Evolutionary conservation across 371 early-diverging fungal genomes (phyloP).

Genomic region (Saksenaea oblongispora): DNA sequence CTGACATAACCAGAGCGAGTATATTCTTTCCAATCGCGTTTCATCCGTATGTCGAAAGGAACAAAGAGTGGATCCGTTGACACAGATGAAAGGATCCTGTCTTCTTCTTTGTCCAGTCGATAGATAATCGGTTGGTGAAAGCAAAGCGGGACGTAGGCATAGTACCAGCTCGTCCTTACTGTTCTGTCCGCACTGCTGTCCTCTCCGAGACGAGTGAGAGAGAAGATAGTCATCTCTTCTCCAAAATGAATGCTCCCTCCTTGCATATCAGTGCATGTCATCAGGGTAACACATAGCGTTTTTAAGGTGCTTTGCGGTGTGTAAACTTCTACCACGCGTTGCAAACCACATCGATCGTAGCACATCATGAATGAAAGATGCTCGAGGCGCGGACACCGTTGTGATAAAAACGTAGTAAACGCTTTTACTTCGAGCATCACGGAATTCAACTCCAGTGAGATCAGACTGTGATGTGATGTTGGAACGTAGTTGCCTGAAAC

Average conservation of each 20-base stretch:
- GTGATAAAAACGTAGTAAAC: background rate
- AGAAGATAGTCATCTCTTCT: background rate
- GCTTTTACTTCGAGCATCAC: background rate
- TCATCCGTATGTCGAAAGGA: background rate
- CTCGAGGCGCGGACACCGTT: background rate
- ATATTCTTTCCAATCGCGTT: background rate
- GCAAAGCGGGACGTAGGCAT: background rate
- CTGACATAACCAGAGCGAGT: background rate
- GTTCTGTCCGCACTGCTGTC: background rate
- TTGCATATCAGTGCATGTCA: background rate
- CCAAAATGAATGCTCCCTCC: background rate
- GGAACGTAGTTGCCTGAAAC: background rate
- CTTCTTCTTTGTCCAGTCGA: background rate
- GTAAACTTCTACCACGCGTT: background rate
- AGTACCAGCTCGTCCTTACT: slow-evolving; percentile 1
- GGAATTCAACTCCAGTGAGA: background rate
- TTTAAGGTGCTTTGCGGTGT: background rate
- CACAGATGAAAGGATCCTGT: background rate
- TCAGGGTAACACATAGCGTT: background rate
- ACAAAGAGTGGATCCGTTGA: background rate
- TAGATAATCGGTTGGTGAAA: background rate
- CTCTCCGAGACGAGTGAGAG: background rate
- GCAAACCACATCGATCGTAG: background rate
- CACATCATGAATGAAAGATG: background rate
- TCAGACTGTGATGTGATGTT: background rate